Base-by-base conservation (phyloP, 495 filamentous ascomycete genomes). In the Staphylotrichum longicolle region DNA sequence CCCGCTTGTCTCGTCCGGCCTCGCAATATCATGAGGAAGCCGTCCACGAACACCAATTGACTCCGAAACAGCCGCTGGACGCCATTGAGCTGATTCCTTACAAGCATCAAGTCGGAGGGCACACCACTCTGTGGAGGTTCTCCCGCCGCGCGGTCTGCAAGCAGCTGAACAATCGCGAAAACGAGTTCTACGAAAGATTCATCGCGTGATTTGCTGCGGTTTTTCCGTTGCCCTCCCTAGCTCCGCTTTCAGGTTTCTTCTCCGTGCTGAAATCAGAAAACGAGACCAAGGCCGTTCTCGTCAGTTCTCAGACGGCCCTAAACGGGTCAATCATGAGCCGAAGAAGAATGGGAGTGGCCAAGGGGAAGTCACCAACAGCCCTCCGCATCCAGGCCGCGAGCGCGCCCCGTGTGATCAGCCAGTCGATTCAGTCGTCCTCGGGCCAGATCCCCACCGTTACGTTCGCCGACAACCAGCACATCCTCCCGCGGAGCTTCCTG, bases 181-280 rank as follows among this genome's bases (percentile, higher is more conserved):
- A 98, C 75, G 90, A 96, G 74, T 98, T 98, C 69, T 98, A 98
- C 72, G 94, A 98, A 94, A 87, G 57, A 88, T 98, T 64, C n/a
- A n/a, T n/a, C n/a, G n/a, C 91, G 93, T 45, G 87, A 96, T 64
- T 80, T 98, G 68, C 77, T 98, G n/a, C n/a, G n/a, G n/a, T n/a
- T n/a, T n/a, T n/a, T n/a, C n/a, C n/a, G n/a, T n/a, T n/a, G n/a
- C n/a, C n/a, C n/a, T n/a, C n/a, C n/a, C n/a, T n/a, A n/a, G n/a
- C n/a, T n/a, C n/a, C n/a, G n/a, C n/a, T n/a, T n/a, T n/a, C n/a
- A n/a, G n/a, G n/a, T n/a, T n/a, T n/a, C n/a, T n/a, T n/a, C n/a
- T n/a, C n/a, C n/a, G n/a, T n/a, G n/a, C n/a, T n/a, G n/a, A n/a
- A n/a, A n/a, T n/a, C n/a, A n/a, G n/a, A n/a, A n/a, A n/a, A n/a